Evolutionary conservation across 108 stramenopile genomes (phyloP), one percentile per base, ranked within the genome.

Genomic region (Parmales sp.): DNA sequence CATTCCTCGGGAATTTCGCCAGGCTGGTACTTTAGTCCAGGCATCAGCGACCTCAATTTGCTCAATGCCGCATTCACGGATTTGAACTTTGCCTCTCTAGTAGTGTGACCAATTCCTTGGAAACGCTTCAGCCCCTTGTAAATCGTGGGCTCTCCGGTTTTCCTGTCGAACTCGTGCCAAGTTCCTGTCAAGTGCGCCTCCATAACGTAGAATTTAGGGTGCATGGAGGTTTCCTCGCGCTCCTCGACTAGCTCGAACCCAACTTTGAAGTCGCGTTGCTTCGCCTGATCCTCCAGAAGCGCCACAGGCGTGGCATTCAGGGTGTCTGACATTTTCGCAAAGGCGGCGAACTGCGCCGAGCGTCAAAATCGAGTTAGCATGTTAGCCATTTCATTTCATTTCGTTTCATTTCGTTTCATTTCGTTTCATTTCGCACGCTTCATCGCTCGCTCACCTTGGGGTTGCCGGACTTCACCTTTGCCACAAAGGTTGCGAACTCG

Each of bases 71-170:
- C n/a, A 11, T 75, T 69, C 1, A 78, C 80, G 0, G 80, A 78
- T n/a, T 54, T 69, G 51, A 75, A 73, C 29, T 78, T 73, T 28
- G 75, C 82, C 18, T 81, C 74, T 4, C 82, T 46, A 26, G 79
- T 80, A 20, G 69, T 79, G n/a, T 54, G 69, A n/a, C 80, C 82
- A 37, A 83, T 74, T 13, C 82, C 82, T 45, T 83, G 78, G 46
- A 81, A 83, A 16, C 77, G 46, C 6, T 69, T 51, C 28, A 29
- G n/a, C 20, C 69, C 82, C 5, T 60, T 19, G 36, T 39, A 64
- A 18, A 31, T 39, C 6, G 8, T 5, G 3, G 70, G 34, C 20
- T 67, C 39, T 19, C 73, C 73, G 23, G 37, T 37, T 29, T 60
- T 60, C n/a, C n/a, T n/a, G 36, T 60, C 54, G 54, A 60, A 34